A percentile compares a stretch with the other conserved stretches of the same genome.
Evolutionary conservation across 2,329 filamentous ascomycete genomes (phyloP).

Genomic region (Xylaria sp.): DNA sequence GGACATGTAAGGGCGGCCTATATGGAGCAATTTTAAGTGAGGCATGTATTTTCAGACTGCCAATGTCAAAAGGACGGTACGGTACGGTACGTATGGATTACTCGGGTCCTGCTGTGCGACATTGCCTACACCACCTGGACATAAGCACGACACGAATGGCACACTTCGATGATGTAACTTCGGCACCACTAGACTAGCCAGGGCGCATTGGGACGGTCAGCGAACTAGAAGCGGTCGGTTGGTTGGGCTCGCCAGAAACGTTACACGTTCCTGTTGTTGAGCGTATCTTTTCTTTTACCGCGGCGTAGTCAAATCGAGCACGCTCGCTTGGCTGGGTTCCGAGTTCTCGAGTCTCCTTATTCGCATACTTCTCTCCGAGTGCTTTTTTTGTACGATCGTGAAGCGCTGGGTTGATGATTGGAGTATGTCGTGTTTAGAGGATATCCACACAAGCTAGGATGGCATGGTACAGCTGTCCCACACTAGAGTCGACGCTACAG

Average conservation of each 20-base stretch:
- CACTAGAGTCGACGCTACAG: not conserved
- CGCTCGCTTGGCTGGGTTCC: not conserved
- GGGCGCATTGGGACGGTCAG: conserved; percentile 1
- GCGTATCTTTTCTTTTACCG: not conserved
- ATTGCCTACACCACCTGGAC: not conserved
- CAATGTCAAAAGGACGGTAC: conserved; percentile 7
- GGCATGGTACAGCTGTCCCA: not conserved
- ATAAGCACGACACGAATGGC: conserved; percentile 16
- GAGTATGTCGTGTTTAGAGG: conserved; percentile 4
- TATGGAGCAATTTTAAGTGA: not conserved
- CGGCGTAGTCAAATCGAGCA: not conserved
- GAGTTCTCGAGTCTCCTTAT: not conserved
- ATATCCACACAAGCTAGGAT: conserved; percentile 22
- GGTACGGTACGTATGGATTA: not conserved
- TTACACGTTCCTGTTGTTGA: not conserved
- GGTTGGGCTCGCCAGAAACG: conserved; percentile 1
- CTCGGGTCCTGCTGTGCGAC: not conserved
- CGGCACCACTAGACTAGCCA: not conserved
- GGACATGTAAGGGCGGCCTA: not conserved
- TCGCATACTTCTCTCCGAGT: not conserved
- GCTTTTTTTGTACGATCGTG: not conserved
- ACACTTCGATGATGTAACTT: conserved; percentile 21
- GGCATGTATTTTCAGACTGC: conserved; percentile 8
- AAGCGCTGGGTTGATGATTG: conserved; percentile 4
- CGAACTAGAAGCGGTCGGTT: conserved; percentile 1